phyloP scores from a whole-genome alignment of 2,329 filamentous ascomycete genomes.

The Colletotrichum sp. region DNA sequence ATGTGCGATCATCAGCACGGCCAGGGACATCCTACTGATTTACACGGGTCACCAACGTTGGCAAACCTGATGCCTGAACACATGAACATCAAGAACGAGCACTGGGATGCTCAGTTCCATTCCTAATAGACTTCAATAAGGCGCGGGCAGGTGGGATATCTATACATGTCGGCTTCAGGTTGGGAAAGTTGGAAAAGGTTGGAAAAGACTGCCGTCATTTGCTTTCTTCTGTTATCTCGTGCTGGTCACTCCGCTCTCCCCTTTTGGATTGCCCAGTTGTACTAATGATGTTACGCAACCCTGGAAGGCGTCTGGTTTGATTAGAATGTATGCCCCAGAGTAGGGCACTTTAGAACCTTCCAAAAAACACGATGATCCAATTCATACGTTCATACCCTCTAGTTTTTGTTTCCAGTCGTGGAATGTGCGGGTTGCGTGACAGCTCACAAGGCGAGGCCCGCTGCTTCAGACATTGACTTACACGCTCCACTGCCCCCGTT shows the following conservation, averaged over 20 bases:
- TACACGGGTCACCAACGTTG: conserved; percentile 27
- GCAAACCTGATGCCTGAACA: conserved; percentile 29
- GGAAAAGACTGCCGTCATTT: not conserved
- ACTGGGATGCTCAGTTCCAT: conserved; percentile 31
- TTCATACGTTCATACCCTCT: not conserved
- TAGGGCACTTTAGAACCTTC: not conserved
- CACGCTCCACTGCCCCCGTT: not conserved
- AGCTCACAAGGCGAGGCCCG: not conserved
- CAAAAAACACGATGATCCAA: not conserved
- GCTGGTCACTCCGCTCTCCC: conserved; percentile 15
- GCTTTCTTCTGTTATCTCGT: conserved; percentile 1
- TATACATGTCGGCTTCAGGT: not conserved
- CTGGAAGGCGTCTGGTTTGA: conserved; percentile 4
- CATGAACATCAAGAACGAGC: conserved; percentile 38
- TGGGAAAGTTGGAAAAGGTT: not conserved
- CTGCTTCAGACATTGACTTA: not conserved
- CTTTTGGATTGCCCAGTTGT: conserved; percentile 4
- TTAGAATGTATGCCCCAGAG: conserved; percentile 12
- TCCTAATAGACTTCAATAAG: not conserved
- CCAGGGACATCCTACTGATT: conserved; percentile 29
- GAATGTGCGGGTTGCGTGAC: not conserved
- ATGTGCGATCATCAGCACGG: conserved; percentile 33
- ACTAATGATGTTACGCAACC: conserved; percentile 19
- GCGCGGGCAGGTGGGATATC: not conserved
- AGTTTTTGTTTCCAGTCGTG: not conserved